Base-by-base conservation (phyloP, 306 rosid species). In the Neltuma alba region DNA sequence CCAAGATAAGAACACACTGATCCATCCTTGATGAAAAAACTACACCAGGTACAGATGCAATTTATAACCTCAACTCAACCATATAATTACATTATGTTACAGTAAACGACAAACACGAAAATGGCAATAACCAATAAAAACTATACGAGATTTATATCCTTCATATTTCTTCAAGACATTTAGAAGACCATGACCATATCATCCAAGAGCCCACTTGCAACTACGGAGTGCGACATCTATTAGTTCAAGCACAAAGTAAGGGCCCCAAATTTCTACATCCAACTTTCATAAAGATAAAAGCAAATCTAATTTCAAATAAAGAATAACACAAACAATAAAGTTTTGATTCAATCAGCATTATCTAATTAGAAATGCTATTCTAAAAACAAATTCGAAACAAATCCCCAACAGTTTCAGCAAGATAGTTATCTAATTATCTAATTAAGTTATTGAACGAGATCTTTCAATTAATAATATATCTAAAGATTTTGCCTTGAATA, bases 131-230 rank as follows among this genome's bases (percentile, higher is more conserved):
- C 27, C 20, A 16, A 57, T 37, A 81, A 40, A 28, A 21, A 40
- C 31, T n/a, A 58, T 1, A 23, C 11, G 11, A 76, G 37, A 25
- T n/a, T 61, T 62, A 33, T 1, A 4, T 9, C 48, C 45, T 47
- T 28, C 37, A 2, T 60, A 42, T 38, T 36, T 27, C 55, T 33
- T 55, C 0, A 41, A 33, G 48, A 52, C 3, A 37, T 23, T 34
- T 31, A 75, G 3, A 68, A 44, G 70, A 70, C 80, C 75, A 80
- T 44, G 38, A 45, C 72, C 77, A 69, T 30, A 9, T 6, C 37
- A 60, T 55, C 69, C 27, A 76, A 76, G 40, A 61, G 28, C 23
- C 77, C 9, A 41, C 34, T 50, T 72, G 45, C 31, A 10, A 44
- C 30, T 28, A 33, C 47, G 74, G 64, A 74, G 18, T 41, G 42